Conservation (phyloP, 768 basidiomycete genomes). For the Termitomyces sp. region DNA sequence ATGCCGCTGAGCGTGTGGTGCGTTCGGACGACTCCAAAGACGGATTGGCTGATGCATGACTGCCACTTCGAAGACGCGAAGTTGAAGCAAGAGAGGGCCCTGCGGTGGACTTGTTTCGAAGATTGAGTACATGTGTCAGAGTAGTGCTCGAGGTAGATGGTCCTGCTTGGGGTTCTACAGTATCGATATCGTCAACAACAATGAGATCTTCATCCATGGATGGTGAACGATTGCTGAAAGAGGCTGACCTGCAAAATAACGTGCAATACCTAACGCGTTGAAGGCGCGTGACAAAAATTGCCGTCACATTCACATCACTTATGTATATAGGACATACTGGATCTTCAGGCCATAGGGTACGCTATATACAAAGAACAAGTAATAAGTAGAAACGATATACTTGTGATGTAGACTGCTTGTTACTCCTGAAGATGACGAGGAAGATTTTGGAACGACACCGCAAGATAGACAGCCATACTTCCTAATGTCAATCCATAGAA, state of each 20-base stretch:
- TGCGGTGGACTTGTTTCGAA: slow-evolving; percentile 18
- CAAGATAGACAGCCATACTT: slow-evolving; percentile 36
- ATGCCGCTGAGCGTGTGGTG: slow-evolving; percentile 52
- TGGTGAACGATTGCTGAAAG: not conserved
- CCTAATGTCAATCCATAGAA: slow-evolving; percentile 48
- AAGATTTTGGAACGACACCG: slow-evolving; percentile 16
- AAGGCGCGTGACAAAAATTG: not conserved
- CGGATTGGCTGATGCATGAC: slow-evolving; percentile 19
- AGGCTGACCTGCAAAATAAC: no score
- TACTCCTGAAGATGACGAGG: not conserved
- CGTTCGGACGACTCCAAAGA: slow-evolving; percentile 39
- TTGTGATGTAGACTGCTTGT: not conserved
- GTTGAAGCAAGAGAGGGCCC: slow-evolving; percentile 21
- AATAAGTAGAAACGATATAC: not conserved
- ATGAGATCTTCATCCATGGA: slow-evolving; percentile 60
- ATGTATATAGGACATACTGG: no score
- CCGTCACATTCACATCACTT: no score
- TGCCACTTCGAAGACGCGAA: slow-evolving; percentile 33
- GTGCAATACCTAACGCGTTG: no score
- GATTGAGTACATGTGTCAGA: slow-evolving; percentile 12
- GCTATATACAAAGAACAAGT: not conserved
- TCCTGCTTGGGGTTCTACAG: slow-evolving; percentile 27
- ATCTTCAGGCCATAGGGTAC: no score
- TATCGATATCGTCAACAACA: slow-evolving; percentile 56
- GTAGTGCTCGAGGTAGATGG: slow-evolving; percentile 27